Conservation (phyloP, 305 asterid species). For the Rubia peregrina region DNA sequence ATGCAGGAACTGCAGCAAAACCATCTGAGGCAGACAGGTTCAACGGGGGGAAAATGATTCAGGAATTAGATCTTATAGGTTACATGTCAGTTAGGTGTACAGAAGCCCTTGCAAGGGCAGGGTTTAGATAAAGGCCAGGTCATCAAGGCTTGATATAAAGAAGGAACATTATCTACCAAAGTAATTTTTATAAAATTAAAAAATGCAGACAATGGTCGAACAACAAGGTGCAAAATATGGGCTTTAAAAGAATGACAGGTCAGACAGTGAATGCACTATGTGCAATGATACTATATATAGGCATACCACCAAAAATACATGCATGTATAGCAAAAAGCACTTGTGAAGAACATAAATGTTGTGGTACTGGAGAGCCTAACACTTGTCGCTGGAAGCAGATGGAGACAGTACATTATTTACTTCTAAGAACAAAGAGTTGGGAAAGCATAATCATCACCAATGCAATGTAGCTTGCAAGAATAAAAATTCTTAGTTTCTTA, state of each 20-base stretch:
- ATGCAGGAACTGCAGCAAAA: not conserved
- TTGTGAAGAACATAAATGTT: not conserved
- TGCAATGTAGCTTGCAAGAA: not conserved
- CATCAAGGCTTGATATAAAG: not conserved
- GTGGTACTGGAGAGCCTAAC: not conserved
- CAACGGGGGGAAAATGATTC: not conserved
- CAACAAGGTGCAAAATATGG: not conserved
- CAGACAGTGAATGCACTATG: not conserved
- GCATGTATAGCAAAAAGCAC: not conserved
- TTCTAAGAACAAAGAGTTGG: not conserved
- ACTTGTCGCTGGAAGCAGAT: not conserved
- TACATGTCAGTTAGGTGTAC: not conserved
- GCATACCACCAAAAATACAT: not conserved
- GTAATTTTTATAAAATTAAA: not conserved
- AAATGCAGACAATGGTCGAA: not conserved
- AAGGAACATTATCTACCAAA: not conserved
- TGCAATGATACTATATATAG: not conserved
- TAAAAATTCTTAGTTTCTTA: constrained; percentile 40
- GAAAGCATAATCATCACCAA: not conserved
- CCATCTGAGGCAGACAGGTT: not conserved
- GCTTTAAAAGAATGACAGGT: not conserved
- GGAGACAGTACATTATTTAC: not conserved
- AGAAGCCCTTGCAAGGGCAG: not conserved
- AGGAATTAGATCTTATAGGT: not conserved
- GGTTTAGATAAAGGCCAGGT: not conserved